Evolutionary conservation across 2,329 filamentous ascomycete genomes (phyloP), one percentile per base, ranked within the genome.

Genomic region (Ceratocystis colombiana): DNA sequence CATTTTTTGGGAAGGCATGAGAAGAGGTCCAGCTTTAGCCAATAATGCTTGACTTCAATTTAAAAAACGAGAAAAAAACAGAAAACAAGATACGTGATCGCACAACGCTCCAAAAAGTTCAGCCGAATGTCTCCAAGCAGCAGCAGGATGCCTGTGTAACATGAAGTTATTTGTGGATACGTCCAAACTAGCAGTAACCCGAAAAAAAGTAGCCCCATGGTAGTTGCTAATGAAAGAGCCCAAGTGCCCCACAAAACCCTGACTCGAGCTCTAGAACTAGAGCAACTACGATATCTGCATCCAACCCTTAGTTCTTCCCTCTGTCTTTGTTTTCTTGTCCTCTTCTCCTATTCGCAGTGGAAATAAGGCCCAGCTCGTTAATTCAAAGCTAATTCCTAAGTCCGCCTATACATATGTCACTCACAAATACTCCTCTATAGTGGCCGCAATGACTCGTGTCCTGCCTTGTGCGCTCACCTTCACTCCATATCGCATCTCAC

Each of bases 161-260:
- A 15, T 59, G 55, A 59, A 17, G 55, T 59, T 59, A n/a, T 59
- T 6, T 33, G 55, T 59, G 25, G 55, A 59, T 59, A 8, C 17
- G 3, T n/a, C 30, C 55, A 59, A 10, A 59, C 17, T 10, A 53
- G 55, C 30, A 59, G 28, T 59, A 33, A 17, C 55, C 55, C 28
- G 8, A 37, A 59, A 33, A 37, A 17, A 30, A 25, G 5, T n/a
- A 53, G 46, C 46, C 6, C 3, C 15, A 20, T 22, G 28, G 55
- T 17, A 59, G 22, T 37, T 59, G 55, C 28, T 20, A 53, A 17
- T 37, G 17, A 8, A 30, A 20, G 22, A 59, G 7, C 17, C 28
- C 2, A 59, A 20, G 22, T 25, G 17, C 25, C 10, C 30, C 22
- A 59, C 15, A 17, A 59, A n/a, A 17, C 55, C 33, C 30, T 28